A percentile compares a stretch with the other conserved stretches of the same genome.
Conservation (phyloP, 352 stramenopile genomes). For the Phytophthora colocasiae region DNA sequence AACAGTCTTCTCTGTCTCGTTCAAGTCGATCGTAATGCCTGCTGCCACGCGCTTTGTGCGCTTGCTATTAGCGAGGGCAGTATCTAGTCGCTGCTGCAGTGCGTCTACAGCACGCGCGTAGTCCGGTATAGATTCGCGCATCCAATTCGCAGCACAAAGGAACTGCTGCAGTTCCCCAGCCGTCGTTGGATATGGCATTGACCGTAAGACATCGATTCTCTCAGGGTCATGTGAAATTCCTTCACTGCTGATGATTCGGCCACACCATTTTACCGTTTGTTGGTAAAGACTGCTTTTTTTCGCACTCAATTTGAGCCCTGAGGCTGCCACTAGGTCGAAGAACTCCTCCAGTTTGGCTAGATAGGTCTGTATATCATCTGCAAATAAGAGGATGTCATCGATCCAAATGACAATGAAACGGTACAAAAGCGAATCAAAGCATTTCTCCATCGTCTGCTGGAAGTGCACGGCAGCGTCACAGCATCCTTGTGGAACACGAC, state of each 20-base stretch:
- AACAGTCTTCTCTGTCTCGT: no score
- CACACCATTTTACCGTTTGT: neutral
- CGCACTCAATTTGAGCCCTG: neutral
- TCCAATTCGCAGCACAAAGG: neutral
- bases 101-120: neutral
- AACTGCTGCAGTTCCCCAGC: neutral
- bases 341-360: neutral
- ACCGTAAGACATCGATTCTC: neutral
- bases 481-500: no score
- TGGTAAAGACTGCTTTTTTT: neutral
- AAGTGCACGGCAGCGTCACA: no score
- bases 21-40: no score
- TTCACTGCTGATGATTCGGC: neutral
- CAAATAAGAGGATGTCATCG: no score
- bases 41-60: neutral
- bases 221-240: neutral
- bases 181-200: neutral
- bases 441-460: no score
- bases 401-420: no score
- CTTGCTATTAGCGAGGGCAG: neutral
- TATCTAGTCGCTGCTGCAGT: neutral
- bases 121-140: neutral
- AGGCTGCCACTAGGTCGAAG: neutral
- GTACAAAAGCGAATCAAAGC: no score
- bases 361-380: no score